Percentiles rank a stretch among this genome's conserved stretches.
Conservation (phyloP, 306 rosid species). For the Lotus japonicus region DNA sequence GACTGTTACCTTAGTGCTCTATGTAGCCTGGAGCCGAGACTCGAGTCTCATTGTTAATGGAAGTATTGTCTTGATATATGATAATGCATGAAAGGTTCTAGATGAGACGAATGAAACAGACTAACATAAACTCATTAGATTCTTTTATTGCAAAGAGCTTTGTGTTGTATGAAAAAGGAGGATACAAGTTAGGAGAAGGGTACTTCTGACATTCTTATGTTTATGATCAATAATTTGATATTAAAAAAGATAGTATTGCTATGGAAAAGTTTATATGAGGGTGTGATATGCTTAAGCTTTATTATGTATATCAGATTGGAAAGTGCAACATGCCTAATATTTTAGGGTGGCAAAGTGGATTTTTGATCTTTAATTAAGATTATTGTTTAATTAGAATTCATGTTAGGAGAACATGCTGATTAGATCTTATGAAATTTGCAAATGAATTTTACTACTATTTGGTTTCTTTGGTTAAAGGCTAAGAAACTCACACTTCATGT, state of each 20-base stretch:
- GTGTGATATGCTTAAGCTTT: neutral
- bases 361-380: neutral
- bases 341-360: neutral
- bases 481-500: neutral
- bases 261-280: neutral
- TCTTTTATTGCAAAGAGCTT: neutral
- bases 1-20: neutral
- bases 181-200: neutral
- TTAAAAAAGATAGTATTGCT: neutral
- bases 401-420: neutral
- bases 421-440: slow-evolving; percentile 5
- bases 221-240: neutral
- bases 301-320: neutral
- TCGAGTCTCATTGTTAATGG: neutral
- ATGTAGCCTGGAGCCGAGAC: neutral
- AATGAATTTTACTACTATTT: neutral
- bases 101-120: neutral
- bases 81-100: neutral
- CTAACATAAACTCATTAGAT: neutral
- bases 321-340: neutral
- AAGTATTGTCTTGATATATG: neutral
- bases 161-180: neutral
- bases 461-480: slow-evolving; percentile 7
- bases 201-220: neutral
- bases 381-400: neutral